These are phyloP conservation scores for Omphalea diandra DNA, from an alignment of 441 rosid genomes.

Conservation along the genomic window DNA sequence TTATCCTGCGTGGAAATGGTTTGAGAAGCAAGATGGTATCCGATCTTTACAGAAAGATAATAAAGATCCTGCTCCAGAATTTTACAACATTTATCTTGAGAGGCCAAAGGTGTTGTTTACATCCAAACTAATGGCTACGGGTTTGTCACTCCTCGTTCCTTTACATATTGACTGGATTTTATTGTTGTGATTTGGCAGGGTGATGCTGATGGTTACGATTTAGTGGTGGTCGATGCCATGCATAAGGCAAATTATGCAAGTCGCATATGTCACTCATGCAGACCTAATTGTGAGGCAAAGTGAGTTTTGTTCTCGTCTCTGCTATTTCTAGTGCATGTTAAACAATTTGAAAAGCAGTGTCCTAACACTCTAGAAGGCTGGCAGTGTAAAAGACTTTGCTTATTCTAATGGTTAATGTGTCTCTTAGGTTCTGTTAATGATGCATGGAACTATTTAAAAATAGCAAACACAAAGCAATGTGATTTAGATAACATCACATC, in stretches of 20 bases:
- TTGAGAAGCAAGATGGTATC: slow-evolving; percentile 99
- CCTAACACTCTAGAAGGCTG: background rate
- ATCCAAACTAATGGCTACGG: slow-evolving; percentile 1
- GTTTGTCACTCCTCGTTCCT: slow-evolving; percentile 8
- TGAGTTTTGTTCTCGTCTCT: slow-evolving; percentile 38
- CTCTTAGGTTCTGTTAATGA: background rate
- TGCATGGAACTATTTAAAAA: background rate
- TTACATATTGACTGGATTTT: slow-evolving; percentile 24
- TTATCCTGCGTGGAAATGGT: slow-evolving; percentile 99
- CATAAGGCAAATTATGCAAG: slow-evolving; percentile 99
- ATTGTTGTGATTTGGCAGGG: slow-evolving; percentile 58
- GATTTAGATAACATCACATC: background rate
- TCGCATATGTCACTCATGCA: slow-evolving; percentile 99
- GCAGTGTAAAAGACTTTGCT: background rate
- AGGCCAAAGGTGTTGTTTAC: slow-evolving; percentile 89
- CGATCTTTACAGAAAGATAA: slow-evolving; percentile 91
- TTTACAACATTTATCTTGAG: slow-evolving; percentile 98
- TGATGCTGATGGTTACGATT: slow-evolving; percentile 99
- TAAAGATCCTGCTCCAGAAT: slow-evolving; percentile 99
- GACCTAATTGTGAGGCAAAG: slow-evolving; percentile 99
- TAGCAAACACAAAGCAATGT: background rate
- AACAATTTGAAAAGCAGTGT: background rate
- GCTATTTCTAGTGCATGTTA: slow-evolving; percentile 16
- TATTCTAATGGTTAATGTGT: background rate
- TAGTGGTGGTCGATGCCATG: slow-evolving; percentile 99